phyloP scores from a whole-genome alignment of 2,329 filamentous ascomycete species.

The Ceratocystis colombiana region DNA sequence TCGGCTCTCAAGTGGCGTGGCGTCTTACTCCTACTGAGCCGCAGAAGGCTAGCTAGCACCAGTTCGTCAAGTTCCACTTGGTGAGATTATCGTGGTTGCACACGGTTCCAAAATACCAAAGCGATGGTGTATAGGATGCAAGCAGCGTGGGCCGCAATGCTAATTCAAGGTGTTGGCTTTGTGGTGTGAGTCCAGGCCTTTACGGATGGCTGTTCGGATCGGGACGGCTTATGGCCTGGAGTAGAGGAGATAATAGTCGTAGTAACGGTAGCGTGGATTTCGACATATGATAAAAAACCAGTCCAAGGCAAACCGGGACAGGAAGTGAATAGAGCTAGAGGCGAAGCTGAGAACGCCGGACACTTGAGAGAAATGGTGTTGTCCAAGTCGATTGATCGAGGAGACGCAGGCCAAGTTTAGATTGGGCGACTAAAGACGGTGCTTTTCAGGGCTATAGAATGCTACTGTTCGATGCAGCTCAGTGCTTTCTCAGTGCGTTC shows the following conservation, averaged over 20 bases:
- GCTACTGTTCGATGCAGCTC: too few species aligned
- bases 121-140: neutral
- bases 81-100: neutral
- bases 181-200: neutral
- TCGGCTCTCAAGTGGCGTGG: neutral
- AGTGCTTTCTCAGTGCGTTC: too few species aligned
- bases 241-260: neutral
- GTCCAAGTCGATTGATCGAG: neutral
- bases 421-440: neutral
- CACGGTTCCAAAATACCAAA: neutral
- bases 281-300: neutral
- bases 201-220: neutral
- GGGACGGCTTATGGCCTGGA: neutral
- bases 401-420: neutral
- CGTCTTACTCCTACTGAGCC: neutral
- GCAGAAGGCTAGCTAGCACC: constrained; percentile 3
- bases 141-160: neutral
- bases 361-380: neutral
- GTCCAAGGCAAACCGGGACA: neutral
- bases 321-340: neutral
- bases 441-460: too few species aligned
- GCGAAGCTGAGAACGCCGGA: neutral
- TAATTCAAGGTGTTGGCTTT: neutral
- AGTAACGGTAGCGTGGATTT: neutral
- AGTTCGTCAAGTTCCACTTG: neutral